Base-by-base conservation (phyloP, 2,329 filamentous ascomycete species). In the Mycosphaerella sp. region DNA sequence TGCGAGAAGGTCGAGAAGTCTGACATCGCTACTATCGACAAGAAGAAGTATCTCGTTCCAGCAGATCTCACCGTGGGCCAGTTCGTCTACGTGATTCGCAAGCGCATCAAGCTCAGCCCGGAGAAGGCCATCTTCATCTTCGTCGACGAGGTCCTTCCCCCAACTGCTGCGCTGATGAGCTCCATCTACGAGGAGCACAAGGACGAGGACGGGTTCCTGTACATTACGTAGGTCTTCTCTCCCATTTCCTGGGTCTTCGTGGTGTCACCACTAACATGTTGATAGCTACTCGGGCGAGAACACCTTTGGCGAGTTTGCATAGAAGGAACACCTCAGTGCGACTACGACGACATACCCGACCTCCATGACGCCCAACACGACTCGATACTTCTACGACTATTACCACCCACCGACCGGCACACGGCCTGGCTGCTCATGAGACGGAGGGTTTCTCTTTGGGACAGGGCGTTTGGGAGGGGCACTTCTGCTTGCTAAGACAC, bases 41-140 rank as follows among this genome's bases (percentile, higher is more conserved):
- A 98, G 86, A 98, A 98, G 85, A 98, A 98, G 80, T 98, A 98
- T 71, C 83, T 98, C 46, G 93, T 98, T 29, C 93, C 93, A 11
- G 90, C 93, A 66, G 93, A 98, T 72, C 83, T 98, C 70, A 98
- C 93, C 60, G 93, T 98, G 61, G 93, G 93, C 68, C 93, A 98
- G 85, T 96, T 98, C 72, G 93, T 98, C 78, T 98, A 98, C 76
- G 93, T 98, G 62, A 98, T 98, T 77, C 90, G 93, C 74, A 98
- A 98, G 83, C 87, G 93, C 70, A 98, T 98, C 79, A 98, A 98
- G 89, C 83, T 98, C 65, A 95, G 90, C 52, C 93, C 93, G 32
- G 93, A 98, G 80, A 98, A 98, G 83, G 93, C 93, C 72, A 98
- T 98, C 78, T 98, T 98, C 82, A 97, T 98, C 81, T 98, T 97